A percentile compares a stretch with the other conserved stretches of the same genome.
Evolutionary conservation across 2,329 filamentous ascomycete genomes (phyloP).

Genomic region (Venturia carpophila): DNA sequence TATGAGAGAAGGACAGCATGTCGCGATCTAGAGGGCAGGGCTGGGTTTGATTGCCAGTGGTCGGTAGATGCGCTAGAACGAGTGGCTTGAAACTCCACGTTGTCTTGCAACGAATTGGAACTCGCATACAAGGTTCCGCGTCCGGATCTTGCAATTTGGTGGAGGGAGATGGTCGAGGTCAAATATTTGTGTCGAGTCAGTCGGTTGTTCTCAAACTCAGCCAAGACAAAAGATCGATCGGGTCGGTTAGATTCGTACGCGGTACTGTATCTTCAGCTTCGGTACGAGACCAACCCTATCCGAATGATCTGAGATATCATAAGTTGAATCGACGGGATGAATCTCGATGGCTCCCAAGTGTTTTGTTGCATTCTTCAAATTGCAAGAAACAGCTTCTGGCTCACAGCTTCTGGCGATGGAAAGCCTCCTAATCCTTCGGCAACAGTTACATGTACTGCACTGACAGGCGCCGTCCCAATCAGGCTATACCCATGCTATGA

Average conservation of each 20-base stretch:
- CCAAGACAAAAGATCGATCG: neutral
- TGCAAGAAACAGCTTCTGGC: neutral
- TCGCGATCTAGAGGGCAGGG: neutral
- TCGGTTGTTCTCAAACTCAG: neutral
- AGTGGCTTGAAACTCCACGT: neutral
- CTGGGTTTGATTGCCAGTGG: neutral
- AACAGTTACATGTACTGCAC: neutral
- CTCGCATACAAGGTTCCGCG: neutral
- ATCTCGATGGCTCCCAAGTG: too few relatives aligned
- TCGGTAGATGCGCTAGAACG: neutral
- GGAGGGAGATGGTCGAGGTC: neutral
- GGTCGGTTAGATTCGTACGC: too few relatives aligned
- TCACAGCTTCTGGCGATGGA: neutral
- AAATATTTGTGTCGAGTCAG: neutral
- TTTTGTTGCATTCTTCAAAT: neutral
- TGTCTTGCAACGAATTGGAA: neutral
- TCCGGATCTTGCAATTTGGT: neutral
- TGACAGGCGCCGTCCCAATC: neutral
- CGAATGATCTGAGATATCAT: neutral
- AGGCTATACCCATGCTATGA: neutral
- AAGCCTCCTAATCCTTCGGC: neutral
- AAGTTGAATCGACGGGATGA: too few relatives aligned
- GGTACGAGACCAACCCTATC: neutral
- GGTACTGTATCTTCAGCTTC: neutral
- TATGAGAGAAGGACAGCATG: neutral